A percentile compares a stretch with the other conserved stretches of the same genome.
These are phyloP conservation scores for Uncinocarpus reesii DNA, from an alignment of 2,329 filamentous ascomycete species.

Conservation along the genomic window DNA sequence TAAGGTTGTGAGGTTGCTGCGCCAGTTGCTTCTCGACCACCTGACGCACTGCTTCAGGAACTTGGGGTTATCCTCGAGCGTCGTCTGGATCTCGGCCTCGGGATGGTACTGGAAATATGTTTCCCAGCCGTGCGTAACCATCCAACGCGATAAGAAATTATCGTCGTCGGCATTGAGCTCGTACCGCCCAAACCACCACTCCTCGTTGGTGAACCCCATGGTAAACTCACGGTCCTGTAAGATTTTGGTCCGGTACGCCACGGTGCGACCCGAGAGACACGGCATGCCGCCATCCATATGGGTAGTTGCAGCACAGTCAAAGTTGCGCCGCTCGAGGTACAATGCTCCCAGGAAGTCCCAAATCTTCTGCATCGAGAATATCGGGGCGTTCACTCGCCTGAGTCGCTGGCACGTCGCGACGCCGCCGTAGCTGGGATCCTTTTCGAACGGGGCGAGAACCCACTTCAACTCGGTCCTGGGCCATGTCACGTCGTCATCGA, in stretches of 20 bases:
- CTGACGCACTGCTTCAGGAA: conserved; percentile 88
- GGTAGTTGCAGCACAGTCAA: conserved; percentile 91
- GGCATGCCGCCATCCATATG: conserved; percentile 93
- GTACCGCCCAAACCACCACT: conserved; percentile 66
- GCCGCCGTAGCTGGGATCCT: conserved; percentile 64
- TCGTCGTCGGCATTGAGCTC: conserved; percentile 94
- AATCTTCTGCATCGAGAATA: conserved; percentile 48
- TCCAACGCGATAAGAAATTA: conserved; percentile 95
- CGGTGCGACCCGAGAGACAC: conserved; percentile 88
- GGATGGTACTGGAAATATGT: conserved; percentile 91
- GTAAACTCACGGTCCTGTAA: conserved; percentile 76
- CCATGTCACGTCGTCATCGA: conserved; percentile 94
- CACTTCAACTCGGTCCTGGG: conserved; percentile 74
- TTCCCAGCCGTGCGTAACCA: conserved; percentile 84
- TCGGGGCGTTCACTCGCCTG: conserved; percentile 50
- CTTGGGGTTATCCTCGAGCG: conserved; percentile 75
- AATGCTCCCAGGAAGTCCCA: conserved; percentile 87
- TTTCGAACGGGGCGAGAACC: conserved; percentile 88
- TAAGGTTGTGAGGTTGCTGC: conserved; percentile 88
- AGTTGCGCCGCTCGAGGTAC: conserved; percentile 89
- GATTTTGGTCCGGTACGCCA: conserved; percentile 82
- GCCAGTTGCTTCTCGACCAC: conserved; percentile 96
- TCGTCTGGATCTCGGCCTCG: conserved; percentile 86
- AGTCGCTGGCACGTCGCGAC: conserved; percentile 88
- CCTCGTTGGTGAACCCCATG: conserved; percentile 81